These are phyloP conservation scores for Pistacia integerrima DNA, from an alignment of 345 rosid species.

Conservation along the genomic window DNA sequence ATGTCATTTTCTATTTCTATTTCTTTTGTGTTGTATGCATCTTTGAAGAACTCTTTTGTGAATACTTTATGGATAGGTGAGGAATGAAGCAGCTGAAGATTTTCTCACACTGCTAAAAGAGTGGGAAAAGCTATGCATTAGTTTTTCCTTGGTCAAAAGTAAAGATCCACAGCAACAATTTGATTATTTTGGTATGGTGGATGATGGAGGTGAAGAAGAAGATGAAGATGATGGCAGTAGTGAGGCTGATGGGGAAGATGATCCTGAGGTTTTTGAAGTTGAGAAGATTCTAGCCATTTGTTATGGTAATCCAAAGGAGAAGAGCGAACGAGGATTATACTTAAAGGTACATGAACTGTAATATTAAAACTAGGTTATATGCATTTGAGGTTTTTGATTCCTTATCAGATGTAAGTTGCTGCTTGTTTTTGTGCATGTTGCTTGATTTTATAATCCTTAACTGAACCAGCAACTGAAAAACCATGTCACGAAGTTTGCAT, in stretches of 20 bases:
- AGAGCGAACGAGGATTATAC: constrained; percentile 35
- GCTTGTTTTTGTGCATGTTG: background rate
- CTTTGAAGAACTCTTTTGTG: background rate
- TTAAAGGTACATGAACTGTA: constrained; percentile 47
- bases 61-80: constrained; percentile 40
- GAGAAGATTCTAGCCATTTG: constrained; percentile 45
- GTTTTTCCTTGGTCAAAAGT: constrained; percentile 40
- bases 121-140: constrained; percentile 59
- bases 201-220: constrained; percentile 25
- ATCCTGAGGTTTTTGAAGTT: constrained; percentile 56
- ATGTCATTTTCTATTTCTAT: background rate
- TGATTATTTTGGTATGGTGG: constrained; percentile 24
- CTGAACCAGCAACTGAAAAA: too few relatives aligned
- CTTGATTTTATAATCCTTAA: background rate
- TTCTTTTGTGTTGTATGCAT: background rate
- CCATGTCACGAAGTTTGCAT: too few relatives aligned
- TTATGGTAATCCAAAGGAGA: constrained; percentile 54
- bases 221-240: constrained; percentile 22
- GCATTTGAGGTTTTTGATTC: background rate
- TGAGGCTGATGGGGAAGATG: constrained; percentile 27
- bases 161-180: constrained; percentile 21
- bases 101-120: constrained; percentile 55
- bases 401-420: background rate
- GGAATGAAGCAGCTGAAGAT: constrained; percentile 66
- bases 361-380: background rate